phyloP scores from a whole-genome alignment of 2,329 filamentous ascomycete species.

The Fusarium agapanthi region DNA sequence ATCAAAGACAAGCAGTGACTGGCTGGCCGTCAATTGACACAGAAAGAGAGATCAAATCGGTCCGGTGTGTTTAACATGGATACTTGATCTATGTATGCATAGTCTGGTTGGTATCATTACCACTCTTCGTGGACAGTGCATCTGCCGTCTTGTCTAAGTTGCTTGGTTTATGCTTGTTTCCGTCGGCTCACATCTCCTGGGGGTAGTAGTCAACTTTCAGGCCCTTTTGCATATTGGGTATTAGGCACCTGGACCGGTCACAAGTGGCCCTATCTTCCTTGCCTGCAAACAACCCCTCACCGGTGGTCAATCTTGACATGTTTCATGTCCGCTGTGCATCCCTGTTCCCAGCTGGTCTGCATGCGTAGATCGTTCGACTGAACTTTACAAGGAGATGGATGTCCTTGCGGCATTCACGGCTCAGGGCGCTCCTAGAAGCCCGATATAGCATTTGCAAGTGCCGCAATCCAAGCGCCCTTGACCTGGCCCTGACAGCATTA shows the following conservation, averaged over 20 bases:
- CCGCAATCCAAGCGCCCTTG: slow-evolving; percentile 12
- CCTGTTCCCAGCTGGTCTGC: slow-evolving; percentile 18
- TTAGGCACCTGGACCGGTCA: slow-evolving; percentile 17
- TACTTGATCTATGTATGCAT: neutral
- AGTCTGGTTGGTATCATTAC: neutral
- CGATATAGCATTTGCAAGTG: slow-evolving; percentile 11
- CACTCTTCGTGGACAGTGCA: neutral
- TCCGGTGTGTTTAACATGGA: neutral
- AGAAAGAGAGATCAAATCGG: neutral
- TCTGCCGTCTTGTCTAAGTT: slow-evolving; percentile 3
- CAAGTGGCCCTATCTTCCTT: slow-evolving; percentile 22
- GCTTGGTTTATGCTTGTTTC: slow-evolving; percentile 34
- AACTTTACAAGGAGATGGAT: slow-evolving; percentile 12
- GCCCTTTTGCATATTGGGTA: slow-evolving; percentile 7
- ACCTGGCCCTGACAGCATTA: slow-evolving; percentile 15
- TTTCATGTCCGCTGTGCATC: slow-evolving; percentile 23
- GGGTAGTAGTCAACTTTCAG: neutral
- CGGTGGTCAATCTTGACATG: slow-evolving; percentile 37
- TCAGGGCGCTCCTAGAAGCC: slow-evolving; percentile 1
- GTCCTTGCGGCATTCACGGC: slow-evolving; percentile 16
- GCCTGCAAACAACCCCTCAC: slow-evolving; percentile 24
- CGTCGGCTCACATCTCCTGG: neutral
- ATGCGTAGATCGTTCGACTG: slow-evolving; percentile 28
- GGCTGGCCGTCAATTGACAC: neutral
- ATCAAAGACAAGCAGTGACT: neutral